Conservation (phyloP, 345 rosid species). For the Camelina laxa region DNA sequence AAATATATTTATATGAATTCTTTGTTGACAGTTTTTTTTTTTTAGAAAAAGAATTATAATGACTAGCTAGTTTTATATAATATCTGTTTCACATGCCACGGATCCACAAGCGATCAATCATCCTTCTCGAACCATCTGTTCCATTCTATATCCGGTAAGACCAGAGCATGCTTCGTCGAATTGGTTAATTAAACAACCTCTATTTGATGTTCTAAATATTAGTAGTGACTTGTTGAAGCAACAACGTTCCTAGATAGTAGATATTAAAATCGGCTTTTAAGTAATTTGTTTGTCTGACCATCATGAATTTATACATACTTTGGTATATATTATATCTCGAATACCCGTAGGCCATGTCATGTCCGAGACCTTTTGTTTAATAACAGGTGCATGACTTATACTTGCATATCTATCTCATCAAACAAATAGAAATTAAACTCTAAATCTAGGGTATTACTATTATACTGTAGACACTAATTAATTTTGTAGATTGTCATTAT, state of each 20-base stretch:
- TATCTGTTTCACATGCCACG: slow-evolving; percentile 11
- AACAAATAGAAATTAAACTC: not conserved
- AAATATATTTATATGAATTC: not conserved
- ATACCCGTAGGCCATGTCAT: slow-evolving; percentile 13
- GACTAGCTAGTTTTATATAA: slow-evolving; percentile 2
- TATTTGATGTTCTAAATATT: not conserved
- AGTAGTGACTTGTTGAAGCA: not conserved
- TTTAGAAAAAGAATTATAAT: not conserved
- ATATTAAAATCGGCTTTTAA: not conserved
- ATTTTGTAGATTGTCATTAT: slow-evolving; percentile 2
- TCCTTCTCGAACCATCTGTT: slow-evolving; percentile 16
- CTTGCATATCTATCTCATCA: not conserved
- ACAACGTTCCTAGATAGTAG: slow-evolving; percentile 13
- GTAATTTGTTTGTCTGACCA: slow-evolving; percentile 8
- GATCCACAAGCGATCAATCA: slow-evolving; percentile 30
- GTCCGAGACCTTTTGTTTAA: slow-evolving; percentile 3
- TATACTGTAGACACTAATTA: not conserved
- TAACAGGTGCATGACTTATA: slow-evolving; percentile 26
- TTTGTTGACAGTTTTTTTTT: slow-evolving; percentile 11
- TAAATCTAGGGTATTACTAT: not conserved
- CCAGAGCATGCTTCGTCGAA: not conserved
- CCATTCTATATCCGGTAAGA: slow-evolving; percentile 13
- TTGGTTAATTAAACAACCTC: slow-evolving; percentile 3
- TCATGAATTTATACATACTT: slow-evolving; percentile 4
- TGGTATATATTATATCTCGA: not conserved